Evolutionary conservation across 139 green algal species (phyloP), one percentile per base, ranked within the genome.

Genomic region (Pycnococcus provasolii): DNA sequence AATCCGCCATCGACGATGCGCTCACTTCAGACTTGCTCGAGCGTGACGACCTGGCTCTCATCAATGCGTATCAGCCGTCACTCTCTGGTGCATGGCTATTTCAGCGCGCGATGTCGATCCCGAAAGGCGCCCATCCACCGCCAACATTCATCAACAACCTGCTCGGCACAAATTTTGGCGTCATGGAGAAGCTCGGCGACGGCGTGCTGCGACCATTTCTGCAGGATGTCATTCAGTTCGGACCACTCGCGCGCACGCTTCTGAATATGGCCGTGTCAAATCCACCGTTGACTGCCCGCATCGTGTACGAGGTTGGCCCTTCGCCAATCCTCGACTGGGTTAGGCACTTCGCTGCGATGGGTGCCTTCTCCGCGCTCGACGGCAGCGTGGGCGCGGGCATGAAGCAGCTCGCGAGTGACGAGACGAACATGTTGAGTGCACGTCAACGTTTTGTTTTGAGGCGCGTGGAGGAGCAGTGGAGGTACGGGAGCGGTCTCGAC

Each of bases 171-270:
- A 96, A 95, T 79, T 96, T 96, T 66, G 47, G 42, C 13, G 80
- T 79, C 11, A 94, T 95, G 90, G 43, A 84, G 64, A 11, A 63
- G 44, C 62, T 86, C 41, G 90, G 89, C 0, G 81, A 93, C 2
- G 60, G 73, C 7, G 77, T 89, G 1, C 78, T 94, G 54, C 85
- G 81, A 75, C 90, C 90, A 9, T 96, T 96, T 76, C 69, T 96
- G 68, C 88, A 95, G 75, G 89, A 96, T 64, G 87, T 95, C 6
- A 81, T 94, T 9, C 81, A 90, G 76, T 88, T 88, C 60, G 58
- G 60, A 0, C 79, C 80, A 2, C 79, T 96, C 61, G 64, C 71
- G 2, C 39, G 44, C 39, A 85, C 83, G 6, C 66, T 90, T 44
- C 9, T 75, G n/a, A 48, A 42, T 4, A 63, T 75, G 58, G 62